phyloP scores from a whole-genome alignment of 164 flowering plant genomes.

The Cinnamomum micranthum region DNA sequence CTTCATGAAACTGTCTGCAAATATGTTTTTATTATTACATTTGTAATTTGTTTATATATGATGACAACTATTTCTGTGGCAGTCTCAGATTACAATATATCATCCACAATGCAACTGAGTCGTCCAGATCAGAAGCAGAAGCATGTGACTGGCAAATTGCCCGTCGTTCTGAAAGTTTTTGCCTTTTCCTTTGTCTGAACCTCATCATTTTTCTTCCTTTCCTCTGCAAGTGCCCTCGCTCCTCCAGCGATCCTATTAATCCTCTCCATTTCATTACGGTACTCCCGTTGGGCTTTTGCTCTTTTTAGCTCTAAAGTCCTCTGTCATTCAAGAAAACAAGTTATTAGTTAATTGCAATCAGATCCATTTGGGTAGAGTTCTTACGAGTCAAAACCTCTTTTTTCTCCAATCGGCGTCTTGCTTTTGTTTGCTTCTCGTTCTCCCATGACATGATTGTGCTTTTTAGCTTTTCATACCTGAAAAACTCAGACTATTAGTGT shows the following conservation, averaged over 20 bases:
- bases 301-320: constrained; percentile 40
- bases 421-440: constrained; percentile 49
- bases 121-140: constrained; percentile 44
- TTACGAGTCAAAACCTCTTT: constrained; percentile 39
- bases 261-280: constrained; percentile 40
- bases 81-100: not conserved
- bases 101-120: not conserved
- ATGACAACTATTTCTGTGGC: not conserved
- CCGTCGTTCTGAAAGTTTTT: constrained; percentile 43
- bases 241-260: constrained; percentile 55
- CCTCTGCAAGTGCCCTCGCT: constrained; percentile 53
- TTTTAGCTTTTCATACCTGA: constrained; percentile 56
- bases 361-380: not conserved
- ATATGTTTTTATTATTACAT: not conserved
- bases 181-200: constrained; percentile 48
- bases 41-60: not conserved
- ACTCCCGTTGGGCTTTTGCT: constrained; percentile 32
- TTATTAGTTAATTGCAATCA: not conserved
- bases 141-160: constrained; percentile 35
- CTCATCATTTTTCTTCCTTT: constrained; percentile 51
- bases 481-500: constrained; percentile 14
- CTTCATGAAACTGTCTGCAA: not conserved
- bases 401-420: constrained; percentile 40
- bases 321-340: constrained; percentile 27
- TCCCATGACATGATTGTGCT: constrained; percentile 58